Conservation (phyloP, 306 rosid species). For the Purshia tridentata region DNA sequence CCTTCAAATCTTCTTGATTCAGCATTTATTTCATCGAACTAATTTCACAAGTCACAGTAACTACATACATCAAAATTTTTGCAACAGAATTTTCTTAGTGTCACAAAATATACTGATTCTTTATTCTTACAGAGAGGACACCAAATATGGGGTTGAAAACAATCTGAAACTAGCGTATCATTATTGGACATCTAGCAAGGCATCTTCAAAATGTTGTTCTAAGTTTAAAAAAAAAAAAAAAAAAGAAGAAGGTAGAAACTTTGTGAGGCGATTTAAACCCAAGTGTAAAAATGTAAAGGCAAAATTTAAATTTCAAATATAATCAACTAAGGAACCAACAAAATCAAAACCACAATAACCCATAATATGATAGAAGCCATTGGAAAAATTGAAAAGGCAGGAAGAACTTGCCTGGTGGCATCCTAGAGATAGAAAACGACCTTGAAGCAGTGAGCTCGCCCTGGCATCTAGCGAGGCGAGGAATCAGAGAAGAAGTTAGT, state of each 20-base stretch:
- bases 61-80: background rate
- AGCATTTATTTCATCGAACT: background rate
- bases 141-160: background rate
- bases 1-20: background rate
- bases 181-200: background rate
- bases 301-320: too few relatives aligned
- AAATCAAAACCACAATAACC: background rate
- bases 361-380: background rate
- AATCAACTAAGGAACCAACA: background rate
- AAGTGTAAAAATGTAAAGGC: too few relatives aligned
- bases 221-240: too few relatives aligned
- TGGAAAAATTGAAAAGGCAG: too few relatives aligned
- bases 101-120: background rate
- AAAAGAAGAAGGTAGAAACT: too few relatives aligned
- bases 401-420: constrained; percentile 9
- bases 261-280: too few relatives aligned
- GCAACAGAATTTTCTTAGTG: background rate
- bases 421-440: constrained; percentile 13
- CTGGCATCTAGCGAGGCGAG: constrained; percentile 2
- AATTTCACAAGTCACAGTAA: background rate
- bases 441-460: constrained; percentile 12
- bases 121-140: background rate
- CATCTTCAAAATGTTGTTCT: background rate
- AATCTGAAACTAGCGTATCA: background rate
- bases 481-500: constrained; percentile 18